Evolutionary conservation across 2,329 filamentous ascomycete species (phyloP).

Genomic region (Akanthomyces muscarius): DNA sequence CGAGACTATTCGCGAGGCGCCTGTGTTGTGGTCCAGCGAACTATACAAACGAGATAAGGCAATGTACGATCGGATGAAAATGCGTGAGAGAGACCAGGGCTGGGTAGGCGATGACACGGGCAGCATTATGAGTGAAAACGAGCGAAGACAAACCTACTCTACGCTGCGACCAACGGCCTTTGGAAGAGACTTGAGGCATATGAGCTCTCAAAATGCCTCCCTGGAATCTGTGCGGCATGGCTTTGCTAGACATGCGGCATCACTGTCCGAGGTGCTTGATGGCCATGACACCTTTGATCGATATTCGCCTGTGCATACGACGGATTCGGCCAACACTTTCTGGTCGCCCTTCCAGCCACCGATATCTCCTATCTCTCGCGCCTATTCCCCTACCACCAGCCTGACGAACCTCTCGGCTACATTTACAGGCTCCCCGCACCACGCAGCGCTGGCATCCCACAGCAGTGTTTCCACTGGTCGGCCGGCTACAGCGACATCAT

Average conservation of each 20-base stretch:
- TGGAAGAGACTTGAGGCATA: constrained; percentile 53
- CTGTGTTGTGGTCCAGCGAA: constrained; percentile 88
- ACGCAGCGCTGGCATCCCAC: constrained; percentile 40
- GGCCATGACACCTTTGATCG: constrained; percentile 67
- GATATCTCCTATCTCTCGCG: constrained; percentile 58
- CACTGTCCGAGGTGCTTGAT: constrained; percentile 63
- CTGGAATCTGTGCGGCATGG: constrained; percentile 65
- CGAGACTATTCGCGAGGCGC: constrained; percentile 77
- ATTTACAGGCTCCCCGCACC: constrained; percentile 41
- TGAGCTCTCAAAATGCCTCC: constrained; percentile 60
- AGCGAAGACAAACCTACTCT: constrained; percentile 42
- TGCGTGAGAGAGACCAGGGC: constrained; percentile 43
- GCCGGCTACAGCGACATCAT: constrained; percentile 63
- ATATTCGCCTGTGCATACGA: constrained; percentile 58
- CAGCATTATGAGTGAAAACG: constrained; percentile 53
- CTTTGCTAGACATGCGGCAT: constrained; percentile 52
- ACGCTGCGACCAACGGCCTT: constrained; percentile 48
- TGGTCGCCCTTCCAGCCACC: constrained; percentile 82
- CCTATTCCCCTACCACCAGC: constrained; percentile 60
- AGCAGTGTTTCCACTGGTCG: constrained; percentile 49
- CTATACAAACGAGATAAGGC: constrained; percentile 76
- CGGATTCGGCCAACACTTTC: constrained; percentile 74
- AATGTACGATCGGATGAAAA: constrained; percentile 46
- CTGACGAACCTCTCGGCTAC: constrained; percentile 53
- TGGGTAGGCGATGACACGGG: constrained; percentile 47